Conservation (phyloP, 495 filamentous ascomycete genomes). For the Glonium stellatum region DNA sequence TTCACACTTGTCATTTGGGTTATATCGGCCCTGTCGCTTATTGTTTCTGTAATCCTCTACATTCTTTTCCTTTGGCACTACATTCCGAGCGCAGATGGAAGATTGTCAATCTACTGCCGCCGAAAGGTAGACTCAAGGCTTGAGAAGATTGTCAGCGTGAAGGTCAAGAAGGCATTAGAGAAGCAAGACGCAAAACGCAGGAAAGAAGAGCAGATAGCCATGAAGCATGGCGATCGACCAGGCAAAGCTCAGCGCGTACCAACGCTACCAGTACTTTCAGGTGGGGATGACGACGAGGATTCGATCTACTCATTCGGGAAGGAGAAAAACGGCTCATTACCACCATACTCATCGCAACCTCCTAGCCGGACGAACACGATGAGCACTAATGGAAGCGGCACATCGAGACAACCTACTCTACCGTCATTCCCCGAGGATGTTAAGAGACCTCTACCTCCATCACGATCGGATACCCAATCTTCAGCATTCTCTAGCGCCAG, state of each 20-base stretch:
- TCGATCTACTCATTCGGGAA: constrained; percentile 16
- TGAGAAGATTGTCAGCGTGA: constrained; percentile 68
- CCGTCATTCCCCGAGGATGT: constrained; percentile 34
- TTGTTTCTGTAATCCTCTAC: constrained; percentile 68
- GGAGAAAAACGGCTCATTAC: constrained; percentile 40
- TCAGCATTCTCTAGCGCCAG: constrained; percentile 41
- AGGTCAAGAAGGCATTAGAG: constrained; percentile 77
- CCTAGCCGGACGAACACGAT: constrained; percentile 38
- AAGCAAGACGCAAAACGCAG: constrained; percentile 59
- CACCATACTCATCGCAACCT: constrained; percentile 53
- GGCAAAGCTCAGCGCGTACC: constrained; percentile 51
- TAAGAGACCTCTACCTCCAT: constrained; percentile 34
- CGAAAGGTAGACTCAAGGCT: constrained; percentile 80
- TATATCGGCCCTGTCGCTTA: constrained; percentile 66
- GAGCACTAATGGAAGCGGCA: constrained; percentile 24
- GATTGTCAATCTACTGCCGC: constrained; percentile 74
- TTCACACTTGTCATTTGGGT: constrained; percentile 90
- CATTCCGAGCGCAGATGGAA: constrained; percentile 71
- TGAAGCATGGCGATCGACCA: constrained; percentile 47
- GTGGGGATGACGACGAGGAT: constrained; percentile 41
- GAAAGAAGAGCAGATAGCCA: constrained; percentile 49
- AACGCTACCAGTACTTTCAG: constrained; percentile 51
- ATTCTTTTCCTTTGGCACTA: constrained; percentile 83
- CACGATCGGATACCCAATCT: constrained; percentile 40
- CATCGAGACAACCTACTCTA: constrained; percentile 37